Evolutionary conservation across 2,329 filamentous ascomycete species (phyloP), one percentile per base, ranked within the genome.

Genomic region (Tolypocladium pustulatum): DNA sequence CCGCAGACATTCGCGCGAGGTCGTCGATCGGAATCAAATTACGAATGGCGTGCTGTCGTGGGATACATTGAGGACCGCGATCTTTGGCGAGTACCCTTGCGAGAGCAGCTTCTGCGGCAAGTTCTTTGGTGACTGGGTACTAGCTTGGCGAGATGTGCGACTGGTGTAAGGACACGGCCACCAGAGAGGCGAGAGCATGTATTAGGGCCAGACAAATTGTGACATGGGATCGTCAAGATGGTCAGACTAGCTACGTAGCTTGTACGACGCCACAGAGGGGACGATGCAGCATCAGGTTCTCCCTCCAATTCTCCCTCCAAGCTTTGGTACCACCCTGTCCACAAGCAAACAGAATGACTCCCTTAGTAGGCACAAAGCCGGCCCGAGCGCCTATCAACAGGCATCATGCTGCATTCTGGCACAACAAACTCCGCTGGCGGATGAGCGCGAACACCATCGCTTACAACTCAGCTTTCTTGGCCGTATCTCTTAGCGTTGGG

Each of bases 401-500:
- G 20, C 30, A 34, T 20, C 10, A 34, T n/a, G 4, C 34, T 34
- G 27, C 17, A 34, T 34, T 13, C 32, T 15, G 8, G 12, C 30
- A 36, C 25, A 53, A 36, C 20, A 12, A 2, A 20, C 25, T 9
- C 49, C 27, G 7, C 27, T 52, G 2, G 30, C 27, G 20, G 32
- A 22, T 53, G 20, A 34, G 20, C n/a, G 15, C 41, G 37, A 13
- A 34, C 41, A 32, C 9, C 32, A n/a, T 36, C 22, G n/a, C 22
- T 57, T 40, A 61, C n/a, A n/a, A n/a, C 64, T 81, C 76, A 61
- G 74, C 75, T 62, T 80, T 77, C 65, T 77, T 76, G 37, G 77
- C 79, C 49, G 75, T 71, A 62, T 81, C 77, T 52, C 78, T 74
- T 51, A 83, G 68, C 17, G 68, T 72, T 1, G 80, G 80, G n/a